Evolutionary conservation across 495 filamentous ascomycete genomes (phyloP).

Genomic region (Massariosphaeria phaeospora): DNA sequence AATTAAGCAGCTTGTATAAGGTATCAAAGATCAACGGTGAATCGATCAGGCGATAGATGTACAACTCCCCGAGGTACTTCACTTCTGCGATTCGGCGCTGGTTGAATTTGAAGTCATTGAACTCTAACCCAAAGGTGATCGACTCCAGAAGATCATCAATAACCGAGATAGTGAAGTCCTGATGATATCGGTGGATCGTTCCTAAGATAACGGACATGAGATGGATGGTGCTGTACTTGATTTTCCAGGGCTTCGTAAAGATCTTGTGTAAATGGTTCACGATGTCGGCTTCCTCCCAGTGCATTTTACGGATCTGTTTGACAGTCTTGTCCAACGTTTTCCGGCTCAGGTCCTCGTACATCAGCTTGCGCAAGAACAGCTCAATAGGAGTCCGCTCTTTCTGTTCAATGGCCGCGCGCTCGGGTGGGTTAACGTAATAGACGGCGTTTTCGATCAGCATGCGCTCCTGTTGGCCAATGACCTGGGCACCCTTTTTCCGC

Average conservation of each 20-base stretch:
- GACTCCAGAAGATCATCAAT: slow-evolving; percentile 89
- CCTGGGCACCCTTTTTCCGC: slow-evolving; percentile 92
- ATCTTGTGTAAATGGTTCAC: slow-evolving; percentile 81
- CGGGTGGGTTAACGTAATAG: slow-evolving; percentile 95
- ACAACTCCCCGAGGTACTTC: slow-evolving; percentile 94
- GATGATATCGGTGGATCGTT: slow-evolving; percentile 83
- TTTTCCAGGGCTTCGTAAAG: slow-evolving; percentile 91
- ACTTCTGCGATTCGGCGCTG: slow-evolving; percentile 93
- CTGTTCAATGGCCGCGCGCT: slow-evolving; percentile 88
- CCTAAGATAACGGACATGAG: slow-evolving; percentile 87
- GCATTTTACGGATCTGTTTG: slow-evolving; percentile 87
- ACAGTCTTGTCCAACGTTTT: slow-evolving; percentile 87
- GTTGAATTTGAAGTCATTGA: slow-evolving; percentile 97
- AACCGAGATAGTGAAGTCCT: slow-evolving; percentile 78
- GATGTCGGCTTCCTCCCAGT: slow-evolving; percentile 93
- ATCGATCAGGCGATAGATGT: slow-evolving; percentile 97
- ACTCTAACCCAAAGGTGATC: slow-evolving; percentile 81
- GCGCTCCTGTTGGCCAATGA: slow-evolving; percentile 89
- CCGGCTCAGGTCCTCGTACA: slow-evolving; percentile 91
- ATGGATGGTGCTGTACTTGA: slow-evolving; percentile 96
- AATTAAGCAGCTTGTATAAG: slow-evolving; percentile 88
- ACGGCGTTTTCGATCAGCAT: slow-evolving; percentile 99
- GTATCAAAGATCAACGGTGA: slow-evolving; percentile 93
- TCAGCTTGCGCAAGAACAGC: slow-evolving; percentile 81
- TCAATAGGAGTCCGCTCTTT: slow-evolving; percentile 94